Conservation (phyloP, 352 stramenopile species). For the Globisporangium recalcitrans region DNA sequence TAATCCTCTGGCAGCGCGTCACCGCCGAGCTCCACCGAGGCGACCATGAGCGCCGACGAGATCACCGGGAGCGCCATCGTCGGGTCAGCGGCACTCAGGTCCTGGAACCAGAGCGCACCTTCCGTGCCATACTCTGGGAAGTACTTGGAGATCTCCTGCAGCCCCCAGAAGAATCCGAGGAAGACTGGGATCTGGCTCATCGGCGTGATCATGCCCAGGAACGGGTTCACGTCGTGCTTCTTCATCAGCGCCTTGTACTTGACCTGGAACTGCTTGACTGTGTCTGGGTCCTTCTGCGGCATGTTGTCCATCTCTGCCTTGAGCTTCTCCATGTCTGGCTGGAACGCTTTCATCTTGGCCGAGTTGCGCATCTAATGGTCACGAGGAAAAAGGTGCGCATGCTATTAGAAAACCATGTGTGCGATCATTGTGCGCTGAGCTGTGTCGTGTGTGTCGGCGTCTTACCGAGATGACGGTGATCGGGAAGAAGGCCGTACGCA, state of each 20-base stretch:
- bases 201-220: slow-evolving; percentile 65
- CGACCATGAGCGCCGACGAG: slow-evolving; percentile 73
- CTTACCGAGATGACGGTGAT: slow-evolving; percentile 76
- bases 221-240: slow-evolving; percentile 78
- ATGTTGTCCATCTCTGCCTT: slow-evolving; percentile 58
- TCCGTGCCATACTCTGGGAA: slow-evolving; percentile 71
- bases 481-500: slow-evolving; percentile 69
- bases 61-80: slow-evolving; percentile 73
- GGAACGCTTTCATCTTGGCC: slow-evolving; percentile 78
- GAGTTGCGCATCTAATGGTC: slow-evolving; percentile 66
- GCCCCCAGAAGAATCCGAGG: slow-evolving; percentile 81
- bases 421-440: neutral
- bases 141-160: slow-evolving; percentile 76
- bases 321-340: slow-evolving; percentile 83
- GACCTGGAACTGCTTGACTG: slow-evolving; percentile 51
- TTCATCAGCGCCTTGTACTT: slow-evolving; percentile 81
- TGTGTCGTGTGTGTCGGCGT: neutral
- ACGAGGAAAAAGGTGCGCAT: neutral
- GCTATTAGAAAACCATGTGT: slow-evolving; percentile 1
- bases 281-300: slow-evolving; percentile 38
- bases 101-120: slow-evolving; percentile 75
- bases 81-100: slow-evolving; percentile 73
- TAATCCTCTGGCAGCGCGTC: slow-evolving; percentile 59
- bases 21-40: slow-evolving; percentile 67
- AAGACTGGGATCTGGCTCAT: slow-evolving; percentile 80